A percentile compares a stretch with the other conserved stretches of the same genome.
phyloP scores from a whole-genome alignment of 257 asterid genomes.

The Scutellaria baicalensis region DNA sequence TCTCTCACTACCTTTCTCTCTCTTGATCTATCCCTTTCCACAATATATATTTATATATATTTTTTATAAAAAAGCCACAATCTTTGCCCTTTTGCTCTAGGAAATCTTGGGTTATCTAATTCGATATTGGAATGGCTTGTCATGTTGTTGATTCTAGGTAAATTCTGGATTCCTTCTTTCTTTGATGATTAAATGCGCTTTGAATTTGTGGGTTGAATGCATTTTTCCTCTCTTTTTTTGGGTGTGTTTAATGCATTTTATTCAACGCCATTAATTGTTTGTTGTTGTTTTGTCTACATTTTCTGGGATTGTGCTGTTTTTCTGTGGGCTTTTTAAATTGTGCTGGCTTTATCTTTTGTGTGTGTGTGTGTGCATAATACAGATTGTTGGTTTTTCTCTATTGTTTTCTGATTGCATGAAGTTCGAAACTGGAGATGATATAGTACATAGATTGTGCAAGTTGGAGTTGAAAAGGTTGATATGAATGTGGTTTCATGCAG shows the following conservation, averaged over 20 bases:
- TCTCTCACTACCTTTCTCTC: slow-evolving; percentile 12
- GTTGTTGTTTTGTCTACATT: slow-evolving; percentile 4
- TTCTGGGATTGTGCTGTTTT: not conserved
- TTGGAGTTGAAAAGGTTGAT: not conserved
- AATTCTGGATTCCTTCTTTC: not conserved
- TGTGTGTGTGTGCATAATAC: not conserved
- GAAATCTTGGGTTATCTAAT: slow-evolving; percentile 10
- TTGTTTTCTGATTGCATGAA: slow-evolving; percentile 23
- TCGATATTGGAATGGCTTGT: slow-evolving; percentile 24
- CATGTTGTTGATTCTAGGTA: slow-evolving; percentile 28
- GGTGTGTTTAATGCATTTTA: slow-evolving; percentile 5
- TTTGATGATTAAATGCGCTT: not conserved
- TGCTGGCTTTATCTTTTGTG: not conserved
- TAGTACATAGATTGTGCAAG: slow-evolving; percentile 12
- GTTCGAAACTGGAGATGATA: slow-evolving; percentile 19
- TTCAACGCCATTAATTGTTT: slow-evolving; percentile 8
- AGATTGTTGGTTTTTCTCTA: slow-evolving; percentile 37
- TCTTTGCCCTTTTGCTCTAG: slow-evolving; percentile 10
- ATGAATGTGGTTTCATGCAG: slow-evolving; percentile 7
- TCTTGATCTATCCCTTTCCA: slow-evolving; percentile 33
- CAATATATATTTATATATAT: too few species aligned
- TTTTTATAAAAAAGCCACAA: slow-evolving; percentile 5
- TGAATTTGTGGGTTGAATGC: slow-evolving; percentile 1
- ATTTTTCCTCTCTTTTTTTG: not conserved
- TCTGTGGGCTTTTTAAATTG: slow-evolving; percentile 1